Conservation (phyloP, 108 stramenopile species). For the Aurantiochytrium sp. region DNA sequence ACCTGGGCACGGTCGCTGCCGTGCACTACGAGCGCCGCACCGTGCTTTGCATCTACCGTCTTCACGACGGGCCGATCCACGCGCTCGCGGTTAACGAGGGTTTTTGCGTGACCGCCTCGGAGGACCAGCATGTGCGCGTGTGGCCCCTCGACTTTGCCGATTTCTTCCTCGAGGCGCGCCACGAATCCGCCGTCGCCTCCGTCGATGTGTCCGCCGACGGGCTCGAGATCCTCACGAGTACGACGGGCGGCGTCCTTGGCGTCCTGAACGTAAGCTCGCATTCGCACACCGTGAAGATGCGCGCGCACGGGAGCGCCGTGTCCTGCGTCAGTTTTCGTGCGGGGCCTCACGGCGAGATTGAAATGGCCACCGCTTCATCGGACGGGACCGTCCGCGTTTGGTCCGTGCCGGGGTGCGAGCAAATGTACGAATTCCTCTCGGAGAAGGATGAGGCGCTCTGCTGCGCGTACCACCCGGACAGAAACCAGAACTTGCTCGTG, state of each 20-base stretch:
- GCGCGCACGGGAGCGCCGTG: constrained; percentile 42
- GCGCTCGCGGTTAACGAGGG: constrained; percentile 46
- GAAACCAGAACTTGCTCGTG: constrained; percentile 32
- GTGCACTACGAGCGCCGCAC: constrained; percentile 45
- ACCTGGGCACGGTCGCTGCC: constrained; percentile 51
- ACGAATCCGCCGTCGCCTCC: constrained; percentile 34
- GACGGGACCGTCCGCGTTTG: constrained; percentile 53
- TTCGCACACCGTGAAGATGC: constrained; percentile 47
- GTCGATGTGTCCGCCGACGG: constrained; percentile 33
- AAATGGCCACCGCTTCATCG: constrained; percentile 28
- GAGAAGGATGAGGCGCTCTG: neutral
- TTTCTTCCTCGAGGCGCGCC: constrained; percentile 57
- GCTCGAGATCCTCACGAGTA: constrained; percentile 28
- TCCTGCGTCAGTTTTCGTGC: constrained; percentile 12
- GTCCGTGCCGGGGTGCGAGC: constrained; percentile 40
- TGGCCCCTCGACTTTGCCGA: constrained; percentile 65
- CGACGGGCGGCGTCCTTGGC: constrained; percentile 41
- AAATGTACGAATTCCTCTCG: constrained; percentile 54
- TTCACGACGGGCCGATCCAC: constrained; percentile 56
- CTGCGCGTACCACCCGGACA: neutral
- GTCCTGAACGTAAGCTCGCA: constrained; percentile 55
- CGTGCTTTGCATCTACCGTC: constrained; percentile 53
- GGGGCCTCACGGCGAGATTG: neutral
- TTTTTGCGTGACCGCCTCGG: constrained; percentile 52
- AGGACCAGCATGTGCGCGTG: constrained; percentile 52